Conservation (phyloP, 352 stramenopile species). For the Globisporangium perplexum region DNA sequence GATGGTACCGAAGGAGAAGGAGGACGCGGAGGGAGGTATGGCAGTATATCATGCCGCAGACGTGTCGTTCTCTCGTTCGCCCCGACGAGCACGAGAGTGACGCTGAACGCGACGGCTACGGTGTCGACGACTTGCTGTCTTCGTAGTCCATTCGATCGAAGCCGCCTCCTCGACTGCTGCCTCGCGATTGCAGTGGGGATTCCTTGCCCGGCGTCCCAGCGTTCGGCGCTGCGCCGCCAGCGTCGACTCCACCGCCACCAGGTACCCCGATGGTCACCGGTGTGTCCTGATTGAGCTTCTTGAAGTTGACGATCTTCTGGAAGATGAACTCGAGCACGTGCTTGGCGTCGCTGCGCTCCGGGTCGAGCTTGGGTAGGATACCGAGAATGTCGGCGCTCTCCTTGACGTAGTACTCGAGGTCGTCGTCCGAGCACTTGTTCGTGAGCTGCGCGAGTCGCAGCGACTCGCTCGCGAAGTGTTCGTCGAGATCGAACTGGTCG, state of each 20-base stretch:
- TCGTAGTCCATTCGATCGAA: constrained; percentile 37
- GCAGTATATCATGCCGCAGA: background rate
- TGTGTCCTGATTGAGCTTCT: constrained; percentile 86
- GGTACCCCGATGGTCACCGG: constrained; percentile 7
- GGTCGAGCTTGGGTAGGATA: constrained; percentile 71
- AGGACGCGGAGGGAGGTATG: background rate
- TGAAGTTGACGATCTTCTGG: constrained; percentile 91
- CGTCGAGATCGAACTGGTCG: constrained; percentile 96
- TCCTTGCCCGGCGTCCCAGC: constrained; percentile 19
- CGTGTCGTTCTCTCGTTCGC: too few species aligned
- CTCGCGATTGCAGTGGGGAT: constrained; percentile 11
- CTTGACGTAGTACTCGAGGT: constrained; percentile 94
- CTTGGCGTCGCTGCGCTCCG: constrained; percentile 78
- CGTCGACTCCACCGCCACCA: constrained; percentile 1
- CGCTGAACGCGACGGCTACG: constrained; percentile 11
- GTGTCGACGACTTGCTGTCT: constrained; percentile 42
- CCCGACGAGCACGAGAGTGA: background rate
- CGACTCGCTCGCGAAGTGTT: constrained; percentile 92
- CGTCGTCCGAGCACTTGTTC: constrained; percentile 93
- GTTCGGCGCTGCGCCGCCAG: constrained; percentile 11
- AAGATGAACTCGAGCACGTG: constrained; percentile 92
- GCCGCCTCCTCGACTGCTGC: constrained; percentile 3
- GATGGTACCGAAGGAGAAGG: background rate
- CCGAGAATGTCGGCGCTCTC: constrained; percentile 92
- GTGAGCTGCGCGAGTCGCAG: constrained; percentile 92